These are phyloP conservation scores for Dendrobium chrysotoxum DNA, from an alignment of 106 monocot genomes.

Conservation along the genomic window DNA sequence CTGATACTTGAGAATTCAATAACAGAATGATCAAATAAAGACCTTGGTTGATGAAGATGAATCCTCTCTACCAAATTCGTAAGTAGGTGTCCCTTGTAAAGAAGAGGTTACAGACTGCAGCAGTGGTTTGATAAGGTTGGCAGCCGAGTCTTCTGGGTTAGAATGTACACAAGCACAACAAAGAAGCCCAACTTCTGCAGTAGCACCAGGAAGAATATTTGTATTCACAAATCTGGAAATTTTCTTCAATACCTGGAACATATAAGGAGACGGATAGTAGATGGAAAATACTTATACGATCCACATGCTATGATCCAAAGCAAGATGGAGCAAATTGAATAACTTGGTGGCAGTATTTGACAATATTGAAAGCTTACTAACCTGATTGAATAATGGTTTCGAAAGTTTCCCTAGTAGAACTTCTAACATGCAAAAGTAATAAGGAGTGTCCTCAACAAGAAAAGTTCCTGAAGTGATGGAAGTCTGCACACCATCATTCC, in stretches of 20 bases:
- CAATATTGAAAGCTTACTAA: conserved; percentile 15
- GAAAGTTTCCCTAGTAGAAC: conserved; percentile 84
- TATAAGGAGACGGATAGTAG: neutral
- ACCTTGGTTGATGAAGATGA: conserved; percentile 58
- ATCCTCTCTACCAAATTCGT: conserved; percentile 48
- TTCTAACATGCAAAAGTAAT: conserved; percentile 90
- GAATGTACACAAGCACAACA: conserved; percentile 91
- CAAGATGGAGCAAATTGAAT: neutral
- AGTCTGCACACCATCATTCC: conserved; percentile 62
- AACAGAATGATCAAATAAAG: conserved; percentile 7
- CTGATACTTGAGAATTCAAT: neutral
- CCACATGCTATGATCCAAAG: neutral
- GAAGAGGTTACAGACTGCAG: conserved; percentile 49
- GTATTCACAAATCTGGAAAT: conserved; percentile 84
- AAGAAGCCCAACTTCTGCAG: conserved; percentile 86
- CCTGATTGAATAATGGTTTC: conserved; percentile 75
- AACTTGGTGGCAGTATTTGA: neutral
- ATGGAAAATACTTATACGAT: neutral
- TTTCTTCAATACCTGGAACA: conserved; percentile 66
- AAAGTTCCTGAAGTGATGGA: conserved; percentile 77
- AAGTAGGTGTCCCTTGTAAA: conserved; percentile 61
- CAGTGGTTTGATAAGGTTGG: conserved; percentile 67
- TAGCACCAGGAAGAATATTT: conserved; percentile 94
- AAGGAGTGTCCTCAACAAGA: conserved; percentile 78
- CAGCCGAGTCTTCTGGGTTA: conserved; percentile 66